phyloP scores from a whole-genome alignment of 2,329 filamentous ascomycete species.

The Didymella pinodella region DNA sequence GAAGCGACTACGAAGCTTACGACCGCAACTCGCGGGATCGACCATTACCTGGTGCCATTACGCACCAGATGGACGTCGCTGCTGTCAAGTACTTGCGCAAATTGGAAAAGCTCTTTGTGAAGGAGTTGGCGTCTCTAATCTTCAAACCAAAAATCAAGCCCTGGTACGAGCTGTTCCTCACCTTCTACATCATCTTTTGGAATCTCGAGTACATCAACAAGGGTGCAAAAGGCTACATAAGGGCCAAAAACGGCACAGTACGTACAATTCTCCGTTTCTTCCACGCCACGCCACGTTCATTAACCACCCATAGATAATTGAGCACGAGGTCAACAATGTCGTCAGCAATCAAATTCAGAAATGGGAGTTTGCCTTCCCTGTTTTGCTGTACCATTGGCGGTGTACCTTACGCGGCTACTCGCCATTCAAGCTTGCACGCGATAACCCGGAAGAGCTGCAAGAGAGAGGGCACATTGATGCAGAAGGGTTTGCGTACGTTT shows the following conservation, averaged over 20 bases:
- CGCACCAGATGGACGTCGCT: slow-evolving; percentile 49
- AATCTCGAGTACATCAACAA: slow-evolving; percentile 49
- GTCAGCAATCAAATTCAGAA: slow-evolving; percentile 46
- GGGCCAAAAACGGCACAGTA: slow-evolving; percentile 47
- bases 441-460: slow-evolving; percentile 46
- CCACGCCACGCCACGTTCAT: background rate
- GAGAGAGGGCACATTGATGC: slow-evolving; percentile 41
- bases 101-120: slow-evolving; percentile 41
- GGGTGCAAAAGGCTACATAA: slow-evolving; percentile 46
- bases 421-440: slow-evolving; percentile 46
- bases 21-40: slow-evolving; percentile 44
- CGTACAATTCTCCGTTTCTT: slow-evolving; percentile 20
- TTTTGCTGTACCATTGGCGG: slow-evolving; percentile 47
- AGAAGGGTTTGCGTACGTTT: slow-evolving; percentile 44
- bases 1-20: slow-evolving; percentile 47
- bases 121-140: slow-evolving; percentile 40
- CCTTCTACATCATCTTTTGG: slow-evolving; percentile 48
- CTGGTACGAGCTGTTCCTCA: slow-evolving; percentile 49
- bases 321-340: slow-evolving; percentile 44
- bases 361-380: slow-evolving; percentile 45
- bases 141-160: slow-evolving; percentile 47
- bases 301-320: slow-evolving; percentile 38
- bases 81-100: slow-evolving; percentile 44
- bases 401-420: slow-evolving; percentile 42
- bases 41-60: slow-evolving; percentile 47